A percentile compares a stretch with the other conserved stretches of the same genome.
These are phyloP conservation scores for Diplodia sapinea DNA, from an alignment of 2,329 filamentous ascomycete genomes.

Conservation along the genomic window DNA sequence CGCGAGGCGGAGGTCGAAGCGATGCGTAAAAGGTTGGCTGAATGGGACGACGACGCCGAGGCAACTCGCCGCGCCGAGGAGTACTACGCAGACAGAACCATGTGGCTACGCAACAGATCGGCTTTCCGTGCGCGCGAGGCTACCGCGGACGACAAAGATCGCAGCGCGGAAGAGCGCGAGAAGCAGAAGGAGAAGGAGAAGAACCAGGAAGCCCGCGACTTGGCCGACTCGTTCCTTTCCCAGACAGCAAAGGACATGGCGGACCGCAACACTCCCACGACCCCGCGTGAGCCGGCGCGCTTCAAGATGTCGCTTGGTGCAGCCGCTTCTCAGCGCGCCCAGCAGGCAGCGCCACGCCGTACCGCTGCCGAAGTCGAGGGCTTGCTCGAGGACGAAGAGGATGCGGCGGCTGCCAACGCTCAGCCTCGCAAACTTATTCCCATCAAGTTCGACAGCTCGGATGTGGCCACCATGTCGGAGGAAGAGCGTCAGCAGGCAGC, in stretches of 20 bases:
- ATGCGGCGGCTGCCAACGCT: constrained; percentile 62
- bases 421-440: constrained; percentile 72
- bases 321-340: constrained; percentile 76
- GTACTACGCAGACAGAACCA: constrained; percentile 86
- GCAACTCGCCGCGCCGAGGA: constrained; percentile 71
- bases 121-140: constrained; percentile 75
- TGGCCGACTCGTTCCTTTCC: constrained; percentile 90
- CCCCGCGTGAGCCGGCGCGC: constrained; percentile 67
- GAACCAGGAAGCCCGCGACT: constrained; percentile 77
- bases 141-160: constrained; percentile 80
- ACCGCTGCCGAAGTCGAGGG: constrained; percentile 94
- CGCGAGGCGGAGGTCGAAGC: constrained; percentile 68
- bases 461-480: constrained; percentile 67
- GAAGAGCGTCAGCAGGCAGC: constrained; percentile 86
- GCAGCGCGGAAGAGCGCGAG: constrained; percentile 78
- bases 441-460: constrained; percentile 54
- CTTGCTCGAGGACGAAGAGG: constrained; percentile 92
- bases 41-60: constrained; percentile 94
- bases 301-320: constrained; percentile 95
- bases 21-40: constrained; percentile 72
- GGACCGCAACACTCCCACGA: constrained; percentile 43
- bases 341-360: constrained; percentile 66
- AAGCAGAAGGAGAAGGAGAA: constrained; percentile 70
- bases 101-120: constrained; percentile 83
- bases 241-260: constrained; percentile 79